Evolutionary conservation across 2,329 filamentous ascomycete species (phyloP).

Genomic region (Aspergillus novofumigatus): DNA sequence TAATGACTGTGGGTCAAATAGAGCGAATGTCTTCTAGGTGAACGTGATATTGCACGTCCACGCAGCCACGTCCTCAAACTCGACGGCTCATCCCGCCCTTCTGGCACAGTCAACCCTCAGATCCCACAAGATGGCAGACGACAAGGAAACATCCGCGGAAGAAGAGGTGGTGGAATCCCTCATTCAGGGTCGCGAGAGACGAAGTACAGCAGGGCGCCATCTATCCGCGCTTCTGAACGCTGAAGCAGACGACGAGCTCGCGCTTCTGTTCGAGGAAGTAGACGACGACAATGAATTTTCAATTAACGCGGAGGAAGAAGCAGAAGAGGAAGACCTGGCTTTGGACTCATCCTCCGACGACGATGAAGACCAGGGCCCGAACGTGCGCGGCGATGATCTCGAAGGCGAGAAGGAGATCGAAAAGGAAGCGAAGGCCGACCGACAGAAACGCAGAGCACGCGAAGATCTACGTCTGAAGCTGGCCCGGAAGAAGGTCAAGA

Average conservation of each 20-base stretch:
- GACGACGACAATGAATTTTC: conserved; percentile 50
- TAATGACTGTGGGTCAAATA: neutral
- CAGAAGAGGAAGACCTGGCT: conserved; percentile 67
- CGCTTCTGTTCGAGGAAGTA: conserved; percentile 62
- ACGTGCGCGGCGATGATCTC: conserved; percentile 59
- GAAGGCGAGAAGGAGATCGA: conserved; percentile 86
- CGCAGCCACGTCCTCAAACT: neutral
- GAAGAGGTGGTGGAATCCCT: conserved; percentile 29
- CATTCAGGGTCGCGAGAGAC: conserved; percentile 56
- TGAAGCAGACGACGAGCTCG: conserved; percentile 64
- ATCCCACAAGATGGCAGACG: conserved; percentile 20
- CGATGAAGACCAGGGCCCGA: conserved; percentile 68
- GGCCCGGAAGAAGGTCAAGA: conserved; percentile 68
- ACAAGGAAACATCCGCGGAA: conserved; percentile 22
- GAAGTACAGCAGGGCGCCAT: conserved; percentile 78
- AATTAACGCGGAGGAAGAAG: conserved; percentile 37
- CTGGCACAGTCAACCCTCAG: neutral
- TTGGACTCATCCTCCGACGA: conserved; percentile 83
- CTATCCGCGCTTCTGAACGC: conserved; percentile 74
- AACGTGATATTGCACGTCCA: neutral
- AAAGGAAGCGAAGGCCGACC: conserved; percentile 67
- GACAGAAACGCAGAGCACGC: conserved; percentile 77
- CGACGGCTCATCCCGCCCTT: conserved; percentile 1
- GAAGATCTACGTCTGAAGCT: conserved; percentile 60
- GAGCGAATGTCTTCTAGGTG: neutral